Evolutionary conservation across 2,329 filamentous ascomycete species (phyloP), one percentile per base, ranked within the genome.

Genomic region (Alternaria arborescens): DNA sequence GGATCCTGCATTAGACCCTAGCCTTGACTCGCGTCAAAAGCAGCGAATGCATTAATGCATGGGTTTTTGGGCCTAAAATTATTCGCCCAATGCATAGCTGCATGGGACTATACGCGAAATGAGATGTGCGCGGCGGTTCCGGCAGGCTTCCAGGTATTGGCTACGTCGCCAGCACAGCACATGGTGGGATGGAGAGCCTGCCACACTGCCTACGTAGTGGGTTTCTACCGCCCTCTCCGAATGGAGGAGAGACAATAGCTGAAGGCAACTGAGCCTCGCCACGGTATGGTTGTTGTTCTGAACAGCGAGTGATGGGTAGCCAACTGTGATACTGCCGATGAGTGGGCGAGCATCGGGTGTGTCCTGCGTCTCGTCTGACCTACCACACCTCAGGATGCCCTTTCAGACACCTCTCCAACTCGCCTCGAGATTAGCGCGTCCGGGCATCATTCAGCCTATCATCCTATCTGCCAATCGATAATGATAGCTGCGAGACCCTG

Each of bases 401-500:
- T 47, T 63, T 58, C 60, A 51, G 36, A 48, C 56, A 55, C 51
- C 51, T 22, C 51, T 56, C 58, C 52, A 56, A 59, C 60, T 56
- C 63, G 64, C 62, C 61, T 57, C 58, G 51, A 56, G 60, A 67
- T 69, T 68, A 70, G 60, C 60, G 70, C 69, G 55, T 58, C 69
- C 57, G 58, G 64, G 62, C 18, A 61, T 59, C 53, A 59, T 61
- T 69, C 69, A 74, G 73, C 73, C 73, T 76, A 76, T 72, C 75
- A 55, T 51, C 70, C 46, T 60, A 60, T 60, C 58, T 69, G 69
- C 75, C 75, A 78, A 78, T 78, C 75, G 75, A 78, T 78, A 56
- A 68, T 72, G 75, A 76, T 77, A 77, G 52, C 72, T 74, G 67
- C 61, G 71, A 43, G 67, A 65, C 70, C 72, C 72, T 73, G 73